Percentiles rank a stretch among this genome's conserved stretches.
Conservation (phyloP, 768 basidiomycete genomes). For the Leccinum fibrillosum region DNA sequence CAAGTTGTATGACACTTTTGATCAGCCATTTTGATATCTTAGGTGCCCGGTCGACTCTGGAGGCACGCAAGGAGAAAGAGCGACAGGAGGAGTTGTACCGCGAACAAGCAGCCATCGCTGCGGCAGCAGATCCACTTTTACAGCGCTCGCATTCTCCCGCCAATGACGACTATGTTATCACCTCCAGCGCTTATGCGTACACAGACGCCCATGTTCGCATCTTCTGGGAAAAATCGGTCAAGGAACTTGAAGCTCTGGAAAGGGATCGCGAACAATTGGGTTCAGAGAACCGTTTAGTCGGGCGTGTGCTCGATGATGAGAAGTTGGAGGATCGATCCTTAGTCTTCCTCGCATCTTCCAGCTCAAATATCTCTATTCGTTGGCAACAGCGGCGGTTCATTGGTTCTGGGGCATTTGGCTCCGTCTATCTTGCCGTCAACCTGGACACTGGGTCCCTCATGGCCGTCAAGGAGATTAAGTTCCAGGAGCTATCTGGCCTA, state of each 20-base stretch:
- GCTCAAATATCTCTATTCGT: constrained; percentile 89
- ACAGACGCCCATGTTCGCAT: constrained; percentile 63
- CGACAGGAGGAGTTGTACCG: constrained; percentile 61
- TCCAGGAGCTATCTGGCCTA: constrained; percentile 86
- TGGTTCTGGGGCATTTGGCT: constrained; percentile 97
- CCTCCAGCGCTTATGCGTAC: constrained; percentile 38
- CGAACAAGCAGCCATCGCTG: constrained; percentile 50
- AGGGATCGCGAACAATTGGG: constrained; percentile 55
- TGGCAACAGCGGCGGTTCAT: constrained; percentile 99
- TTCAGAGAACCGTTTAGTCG: constrained; percentile 71
- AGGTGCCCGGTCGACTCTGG: constrained; percentile 84
- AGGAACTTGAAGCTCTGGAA: constrained; percentile 64
- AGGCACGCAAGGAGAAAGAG: constrained; percentile 90
- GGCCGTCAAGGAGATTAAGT: constrained; percentile 99
- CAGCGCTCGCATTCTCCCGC: constrained; percentile 38
- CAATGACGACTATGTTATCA: constrained; percentile 32
- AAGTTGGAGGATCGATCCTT: constrained; percentile 91
- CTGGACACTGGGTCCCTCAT: constrained; percentile 93
- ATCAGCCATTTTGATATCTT: constrained; percentile 98
- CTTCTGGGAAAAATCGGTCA: constrained; percentile 71
- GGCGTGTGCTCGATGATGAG: constrained; percentile 91
- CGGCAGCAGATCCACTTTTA: constrained; percentile 48
- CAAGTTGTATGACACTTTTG: constrained; percentile 93
- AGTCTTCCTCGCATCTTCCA: constrained; percentile 92
- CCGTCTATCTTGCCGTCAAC: constrained; percentile 98